Conservation (phyloP, 305 asterid species). For the Fraxinus sp. region DNA sequence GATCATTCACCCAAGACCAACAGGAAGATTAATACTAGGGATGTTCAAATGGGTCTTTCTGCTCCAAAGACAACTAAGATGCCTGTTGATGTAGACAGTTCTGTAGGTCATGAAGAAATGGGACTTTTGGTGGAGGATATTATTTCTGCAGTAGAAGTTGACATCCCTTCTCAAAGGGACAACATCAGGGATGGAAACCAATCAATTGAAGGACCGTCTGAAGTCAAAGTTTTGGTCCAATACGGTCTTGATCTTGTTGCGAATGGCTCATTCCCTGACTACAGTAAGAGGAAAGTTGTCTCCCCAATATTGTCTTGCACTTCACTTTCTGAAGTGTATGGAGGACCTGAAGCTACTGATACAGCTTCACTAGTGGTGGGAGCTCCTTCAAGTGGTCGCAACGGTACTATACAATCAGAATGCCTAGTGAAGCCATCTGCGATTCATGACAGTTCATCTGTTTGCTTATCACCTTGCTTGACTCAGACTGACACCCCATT, state of each 20-base stretch:
- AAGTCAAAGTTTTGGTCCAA: conserved; percentile 27
- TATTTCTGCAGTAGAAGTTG: conserved; percentile 35
- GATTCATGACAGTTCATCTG: neutral
- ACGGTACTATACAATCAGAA: conserved; percentile 9
- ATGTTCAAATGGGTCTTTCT: conserved; percentile 34
- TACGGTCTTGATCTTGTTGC: conserved; percentile 34
- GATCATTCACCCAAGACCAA: conserved; percentile 32
- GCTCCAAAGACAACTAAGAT: conserved; percentile 22
- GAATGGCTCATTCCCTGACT: conserved; percentile 26
- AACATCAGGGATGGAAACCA: conserved; percentile 27
- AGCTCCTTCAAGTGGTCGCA: conserved; percentile 6
- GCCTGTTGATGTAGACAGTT: conserved; percentile 21
- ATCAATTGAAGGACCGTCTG: conserved; percentile 31
- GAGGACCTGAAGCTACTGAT: conserved; percentile 15
- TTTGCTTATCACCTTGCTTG: conserved; percentile 24
- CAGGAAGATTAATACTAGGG: conserved; percentile 49
- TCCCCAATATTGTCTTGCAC: conserved; percentile 36
- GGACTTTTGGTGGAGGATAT: conserved; percentile 23
- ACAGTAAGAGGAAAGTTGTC: conserved; percentile 43
- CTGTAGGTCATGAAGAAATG: conserved; percentile 31
- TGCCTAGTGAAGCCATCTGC: neutral
- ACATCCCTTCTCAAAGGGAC: conserved; percentile 29
- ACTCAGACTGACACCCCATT: conserved; percentile 5
- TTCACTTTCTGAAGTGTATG: conserved; percentile 31
- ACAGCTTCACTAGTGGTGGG: conserved; percentile 2